phyloP scores from a whole-genome alignment of 768 basidiomycete species.

The Clathrus columnatus region DNA sequence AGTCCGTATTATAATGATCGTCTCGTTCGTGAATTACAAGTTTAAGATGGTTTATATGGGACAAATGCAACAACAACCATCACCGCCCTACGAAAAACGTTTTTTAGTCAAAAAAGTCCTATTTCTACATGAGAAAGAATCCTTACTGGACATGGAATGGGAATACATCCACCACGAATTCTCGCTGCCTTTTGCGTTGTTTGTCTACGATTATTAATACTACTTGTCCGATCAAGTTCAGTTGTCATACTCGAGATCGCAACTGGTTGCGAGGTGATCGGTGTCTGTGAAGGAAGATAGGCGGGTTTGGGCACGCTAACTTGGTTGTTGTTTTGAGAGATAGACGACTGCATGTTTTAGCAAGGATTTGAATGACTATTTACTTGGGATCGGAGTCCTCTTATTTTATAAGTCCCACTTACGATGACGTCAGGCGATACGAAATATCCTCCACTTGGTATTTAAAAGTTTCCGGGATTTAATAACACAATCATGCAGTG shows the following conservation, averaged over 20 bases:
- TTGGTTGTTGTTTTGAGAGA: not conserved
- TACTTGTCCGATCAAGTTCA: not conserved
- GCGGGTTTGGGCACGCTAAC: not conserved
- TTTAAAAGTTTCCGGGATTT: no score
- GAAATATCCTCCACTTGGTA: no score
- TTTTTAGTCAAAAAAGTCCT: not conserved
- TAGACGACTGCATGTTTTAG: not conserved
- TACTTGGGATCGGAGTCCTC: no score
- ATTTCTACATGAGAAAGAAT: not conserved
- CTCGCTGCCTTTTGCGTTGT: constrained; percentile 4
- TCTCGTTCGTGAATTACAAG: no score
- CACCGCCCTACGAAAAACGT: not conserved
- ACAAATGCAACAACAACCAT: constrained; percentile 4
- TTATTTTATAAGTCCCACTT: no score
- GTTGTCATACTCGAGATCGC: constrained; percentile 1
- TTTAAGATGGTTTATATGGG: not conserved
- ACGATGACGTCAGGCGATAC: no score
- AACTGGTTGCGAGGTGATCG: constrained; percentile 1
- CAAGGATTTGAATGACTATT: not conserved
- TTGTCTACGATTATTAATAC: no score
- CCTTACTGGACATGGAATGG: constrained; percentile 6
- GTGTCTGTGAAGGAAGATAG: not conserved
- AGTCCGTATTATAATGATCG: no score
- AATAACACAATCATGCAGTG: no score
- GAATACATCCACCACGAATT: constrained; percentile 8